Percentiles rank a stretch among this genome's conserved stretches.
Conservation (phyloP, 306 rosid species). For the Myrica gale region DNA sequence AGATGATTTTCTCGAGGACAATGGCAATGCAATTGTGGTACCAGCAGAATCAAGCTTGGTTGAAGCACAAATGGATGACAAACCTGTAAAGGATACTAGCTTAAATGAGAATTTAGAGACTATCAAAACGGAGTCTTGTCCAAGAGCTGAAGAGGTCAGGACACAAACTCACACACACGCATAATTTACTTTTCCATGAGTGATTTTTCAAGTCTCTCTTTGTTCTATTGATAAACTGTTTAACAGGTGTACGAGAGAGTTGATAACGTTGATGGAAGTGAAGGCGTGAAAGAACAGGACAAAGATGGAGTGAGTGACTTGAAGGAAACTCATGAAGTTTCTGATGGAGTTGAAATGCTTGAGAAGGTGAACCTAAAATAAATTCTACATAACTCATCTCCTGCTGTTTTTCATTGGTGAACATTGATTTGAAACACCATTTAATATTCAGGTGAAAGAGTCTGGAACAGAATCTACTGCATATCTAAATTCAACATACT, state of each 20-base stretch:
- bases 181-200: slow-evolving; percentile 3
- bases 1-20: neutral
- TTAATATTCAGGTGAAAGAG: neutral
- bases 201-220: neutral
- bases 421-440: neutral
- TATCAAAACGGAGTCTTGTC: neutral
- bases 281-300: slow-evolving; percentile 5
- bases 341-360: neutral
- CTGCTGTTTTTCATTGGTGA: slow-evolving; percentile 2
- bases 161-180: neutral
- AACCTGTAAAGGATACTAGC: neutral
- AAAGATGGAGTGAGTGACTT: neutral
- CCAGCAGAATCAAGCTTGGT: slow-evolving; percentile 4
- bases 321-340: slow-evolving; percentile 11
- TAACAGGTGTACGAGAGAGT: slow-evolving; percentile 25
- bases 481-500: slow-evolving; percentile 16
- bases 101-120: neutral
- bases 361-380: neutral
- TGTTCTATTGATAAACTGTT: slow-evolving; percentile 1
- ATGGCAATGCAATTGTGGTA: neutral
- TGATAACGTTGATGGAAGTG: slow-evolving; percentile 12
- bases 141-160: neutral
- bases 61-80: slow-evolving; percentile 9
- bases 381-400: neutral
- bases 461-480: neutral